Conservation (phyloP, 2,329 filamentous ascomycete species). For the Venturia nashicola region DNA sequence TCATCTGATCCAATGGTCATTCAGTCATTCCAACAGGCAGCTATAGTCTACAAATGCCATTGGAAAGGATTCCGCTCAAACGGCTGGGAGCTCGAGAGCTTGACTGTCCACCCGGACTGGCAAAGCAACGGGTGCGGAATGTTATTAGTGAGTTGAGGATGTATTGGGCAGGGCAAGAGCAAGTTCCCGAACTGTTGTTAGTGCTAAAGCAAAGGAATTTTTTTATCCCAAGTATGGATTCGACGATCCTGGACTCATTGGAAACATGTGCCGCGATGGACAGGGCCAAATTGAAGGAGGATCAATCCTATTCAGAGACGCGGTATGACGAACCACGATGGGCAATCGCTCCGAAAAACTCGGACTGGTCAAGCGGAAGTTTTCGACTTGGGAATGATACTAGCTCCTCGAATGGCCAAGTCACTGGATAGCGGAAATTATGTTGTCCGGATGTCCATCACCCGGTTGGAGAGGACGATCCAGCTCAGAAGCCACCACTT, state of each 20-base stretch:
- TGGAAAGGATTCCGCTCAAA: conserved; percentile 17
- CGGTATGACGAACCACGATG: neutral
- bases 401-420: too few relatives aligned
- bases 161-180: conserved; percentile 24
- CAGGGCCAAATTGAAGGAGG: conserved; percentile 21
- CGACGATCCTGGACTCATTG: conserved; percentile 17
- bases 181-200: conserved; percentile 26
- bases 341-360: neutral
- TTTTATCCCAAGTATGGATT: conserved; percentile 29
- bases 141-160: conserved; percentile 29
- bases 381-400: too few relatives aligned
- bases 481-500: too few relatives aligned
- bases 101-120: conserved; percentile 27
- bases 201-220: conserved; percentile 24
- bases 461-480: too few relatives aligned
- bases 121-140: conserved; percentile 26
- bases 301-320: conserved; percentile 18
- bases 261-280: conserved; percentile 19
- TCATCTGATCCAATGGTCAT: conserved; percentile 13
- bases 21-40: conserved; percentile 12
- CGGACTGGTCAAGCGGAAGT: neutral
- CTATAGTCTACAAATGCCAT: conserved; percentile 14
- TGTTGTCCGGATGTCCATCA: too few relatives aligned
- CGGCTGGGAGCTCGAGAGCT: conserved; percentile 28
- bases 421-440: too few relatives aligned